Percentiles rank a stretch among this genome's conserved stretches.
Conservation (phyloP, 768 basidiomycete genomes). For the Melanogaster broomeanus region DNA sequence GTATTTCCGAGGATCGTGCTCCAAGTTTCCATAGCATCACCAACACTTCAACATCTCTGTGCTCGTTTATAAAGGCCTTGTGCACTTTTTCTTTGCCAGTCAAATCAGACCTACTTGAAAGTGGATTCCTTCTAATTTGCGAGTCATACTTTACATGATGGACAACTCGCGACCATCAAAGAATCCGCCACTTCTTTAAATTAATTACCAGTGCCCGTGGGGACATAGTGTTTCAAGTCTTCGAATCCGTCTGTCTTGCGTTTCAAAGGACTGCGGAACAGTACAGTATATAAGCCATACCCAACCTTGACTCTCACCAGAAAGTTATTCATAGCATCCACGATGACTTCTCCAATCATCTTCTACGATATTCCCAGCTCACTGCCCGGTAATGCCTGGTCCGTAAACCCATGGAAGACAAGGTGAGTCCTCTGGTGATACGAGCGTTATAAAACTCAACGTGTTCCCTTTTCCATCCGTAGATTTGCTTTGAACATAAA, state of each 20-base stretch:
- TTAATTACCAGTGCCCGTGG: background rate
- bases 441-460: background rate
- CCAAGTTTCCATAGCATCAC: conserved; percentile 16
- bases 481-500: conserved; percentile 45
- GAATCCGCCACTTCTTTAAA: background rate
- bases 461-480: background rate
- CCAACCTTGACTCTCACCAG: background rate
- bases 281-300: conserved; percentile 8
- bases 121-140: too few relatives aligned
- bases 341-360: conserved; percentile 33
- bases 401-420: conserved; percentile 48
- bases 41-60: too few relatives aligned
- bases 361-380: conserved; percentile 48
- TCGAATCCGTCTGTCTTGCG: background rate
- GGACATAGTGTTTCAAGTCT: conserved; percentile 2
- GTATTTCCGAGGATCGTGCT: conserved; percentile 3
- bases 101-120: too few relatives aligned
- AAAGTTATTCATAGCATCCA: background rate
- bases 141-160: too few relatives aligned
- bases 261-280: conserved; percentile 1
- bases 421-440: conserved; percentile 28
- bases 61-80: too few relatives aligned
- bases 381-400: conserved; percentile 34
- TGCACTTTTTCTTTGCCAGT: too few relatives aligned
- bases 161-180: background rate